Evolutionary conservation across 2,329 filamentous ascomycete species (phyloP).

Genomic region (Fusarium devonianum): DNA sequence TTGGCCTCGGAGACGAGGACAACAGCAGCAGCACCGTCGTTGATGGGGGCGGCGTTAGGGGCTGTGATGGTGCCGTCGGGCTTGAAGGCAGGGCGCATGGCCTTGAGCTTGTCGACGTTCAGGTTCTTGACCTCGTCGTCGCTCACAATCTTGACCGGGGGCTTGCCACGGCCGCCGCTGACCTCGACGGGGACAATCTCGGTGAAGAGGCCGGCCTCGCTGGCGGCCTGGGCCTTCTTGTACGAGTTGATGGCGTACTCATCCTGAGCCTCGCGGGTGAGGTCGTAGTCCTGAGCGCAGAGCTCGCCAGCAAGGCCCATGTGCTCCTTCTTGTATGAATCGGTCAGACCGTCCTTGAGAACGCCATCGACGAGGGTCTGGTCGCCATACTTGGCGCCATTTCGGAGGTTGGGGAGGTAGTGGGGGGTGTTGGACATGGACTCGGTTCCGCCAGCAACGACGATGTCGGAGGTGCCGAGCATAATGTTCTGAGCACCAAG

Average conservation of each 20-base stretch:
- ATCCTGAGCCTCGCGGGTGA: slow-evolving; percentile 87
- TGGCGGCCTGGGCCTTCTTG: slow-evolving; percentile 88
- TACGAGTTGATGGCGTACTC: slow-evolving; percentile 96
- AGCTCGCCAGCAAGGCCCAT: slow-evolving; percentile 96
- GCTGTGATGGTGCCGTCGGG: slow-evolving; percentile 90
- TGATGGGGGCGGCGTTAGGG: slow-evolving; percentile 94
- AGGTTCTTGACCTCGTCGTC: slow-evolving; percentile 98
- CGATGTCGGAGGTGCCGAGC: slow-evolving; percentile 89
- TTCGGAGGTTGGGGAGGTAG: slow-evolving; percentile 88
- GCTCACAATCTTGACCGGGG: slow-evolving; percentile 76
- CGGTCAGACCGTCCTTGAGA: slow-evolving; percentile 91
- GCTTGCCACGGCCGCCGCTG: slow-evolving; percentile 88
- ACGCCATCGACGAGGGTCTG: slow-evolving; percentile 89
- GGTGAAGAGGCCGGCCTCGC: slow-evolving; percentile 80
- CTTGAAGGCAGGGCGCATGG: slow-evolving; percentile 84
- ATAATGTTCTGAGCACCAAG: slow-evolving; percentile 97
- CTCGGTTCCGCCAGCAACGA: slow-evolving; percentile 94
- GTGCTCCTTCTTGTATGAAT: slow-evolving; percentile 94
- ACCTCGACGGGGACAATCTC: slow-evolving; percentile 94
- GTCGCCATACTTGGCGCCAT: slow-evolving; percentile 92
- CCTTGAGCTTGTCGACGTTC: slow-evolving; percentile 81
- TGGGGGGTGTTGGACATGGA: slow-evolving; percentile 99
- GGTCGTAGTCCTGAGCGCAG: slow-evolving; percentile 82
- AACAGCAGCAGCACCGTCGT: slow-evolving; percentile 90
- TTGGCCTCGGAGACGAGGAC: slow-evolving; percentile 95